phyloP scores from a whole-genome alignment of 352 stramenopile genomes.

The Phytopythium vexans region DNA sequence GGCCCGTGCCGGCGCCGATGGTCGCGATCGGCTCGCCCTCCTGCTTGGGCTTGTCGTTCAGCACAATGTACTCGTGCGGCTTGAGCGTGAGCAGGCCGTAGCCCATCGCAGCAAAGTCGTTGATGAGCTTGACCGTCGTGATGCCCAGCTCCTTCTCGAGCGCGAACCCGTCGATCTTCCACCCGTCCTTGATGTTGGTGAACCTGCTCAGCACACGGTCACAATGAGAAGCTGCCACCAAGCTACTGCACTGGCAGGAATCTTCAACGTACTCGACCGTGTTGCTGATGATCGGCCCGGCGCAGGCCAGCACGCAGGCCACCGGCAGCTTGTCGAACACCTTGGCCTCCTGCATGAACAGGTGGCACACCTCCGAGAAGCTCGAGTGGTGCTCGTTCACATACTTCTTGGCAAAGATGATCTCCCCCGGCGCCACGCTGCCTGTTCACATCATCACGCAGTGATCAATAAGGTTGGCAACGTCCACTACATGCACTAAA shows the following conservation, averaged over 20 bases:
- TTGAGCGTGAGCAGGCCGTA: slow-evolving; percentile 96
- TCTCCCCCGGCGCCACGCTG: slow-evolving; percentile 72
- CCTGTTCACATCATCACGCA: slow-evolving; percentile 12
- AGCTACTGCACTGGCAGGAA: neutral
- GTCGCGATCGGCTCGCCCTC: slow-evolving; percentile 91
- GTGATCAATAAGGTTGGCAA: too few species aligned
- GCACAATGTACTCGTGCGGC: slow-evolving; percentile 88
- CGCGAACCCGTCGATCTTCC: slow-evolving; percentile 84
- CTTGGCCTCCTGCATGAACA: slow-evolving; percentile 93
- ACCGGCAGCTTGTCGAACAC: slow-evolving; percentile 56
- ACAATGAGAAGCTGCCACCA: neutral
- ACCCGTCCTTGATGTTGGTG: slow-evolving; percentile 93
- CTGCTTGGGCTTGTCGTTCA: slow-evolving; percentile 73
- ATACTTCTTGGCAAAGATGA: slow-evolving; percentile 88
- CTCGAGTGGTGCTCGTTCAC: slow-evolving; percentile 76
- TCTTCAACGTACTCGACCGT: slow-evolving; percentile 55
- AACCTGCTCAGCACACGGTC: slow-evolving; percentile 41
- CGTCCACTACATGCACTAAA: too few species aligned
- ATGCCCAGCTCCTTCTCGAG: slow-evolving; percentile 85
- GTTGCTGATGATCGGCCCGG: slow-evolving; percentile 79
- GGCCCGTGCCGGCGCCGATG: slow-evolving; percentile 94
- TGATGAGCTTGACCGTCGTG: slow-evolving; percentile 90
- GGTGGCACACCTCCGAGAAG: slow-evolving; percentile 87
- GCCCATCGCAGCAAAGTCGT: slow-evolving; percentile 97
- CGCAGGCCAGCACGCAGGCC: slow-evolving; percentile 75